Base-by-base conservation (phyloP, 306 rosid species). In the Phaseolus lunatus region DNA sequence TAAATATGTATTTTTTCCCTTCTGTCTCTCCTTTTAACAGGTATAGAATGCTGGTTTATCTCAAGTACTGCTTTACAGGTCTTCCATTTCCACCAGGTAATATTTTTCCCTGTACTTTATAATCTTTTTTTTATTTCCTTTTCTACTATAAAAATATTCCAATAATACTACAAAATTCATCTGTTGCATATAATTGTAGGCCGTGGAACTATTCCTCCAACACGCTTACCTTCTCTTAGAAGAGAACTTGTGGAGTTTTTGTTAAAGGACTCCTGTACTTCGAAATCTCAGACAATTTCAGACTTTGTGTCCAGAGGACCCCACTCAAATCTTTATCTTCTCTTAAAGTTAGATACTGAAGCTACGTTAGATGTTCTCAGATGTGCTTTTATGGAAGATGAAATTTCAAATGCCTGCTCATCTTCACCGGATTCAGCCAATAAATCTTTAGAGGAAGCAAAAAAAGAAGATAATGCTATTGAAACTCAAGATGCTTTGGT, bases 1-100 rank as follows among this genome's bases (percentile, higher is more conserved):
- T 78, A 58, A 71, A 53, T 70, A 47, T 79, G 29, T 68, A 50
- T 13, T 50, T 66, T 68, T 53, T 14, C 67, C 75, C 35, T 78
- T 81, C 19, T 73, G 15, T 73, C 56, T 77, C 27, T 73, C 52
- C 53, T 31, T 62, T 59, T 53, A 33, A 81, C 92, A 92, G 99
- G 86, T 95, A 92, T 66, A 85, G 96, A 87, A 90, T 90, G 88
- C 91, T 95, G 70, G 91, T 95, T 87, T 95, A 95, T 86, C 88
- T 95, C 79, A 95, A 90, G 84, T 95, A 95, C 87, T 92, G 98
- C 86, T 95, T 95, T 85, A 89, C 90, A 5, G 97, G 99, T 80
- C 90, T 92, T 83, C 91, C 91, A 82, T 95, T 95, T 86, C 99
- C 99, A 44, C 99, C 99, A 81, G 98, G 98, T 94, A 89, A 50